These are phyloP conservation scores for Marsdenia floribunda DNA, from an alignment of 257 asterid genomes.

Conservation along the genomic window DNA sequence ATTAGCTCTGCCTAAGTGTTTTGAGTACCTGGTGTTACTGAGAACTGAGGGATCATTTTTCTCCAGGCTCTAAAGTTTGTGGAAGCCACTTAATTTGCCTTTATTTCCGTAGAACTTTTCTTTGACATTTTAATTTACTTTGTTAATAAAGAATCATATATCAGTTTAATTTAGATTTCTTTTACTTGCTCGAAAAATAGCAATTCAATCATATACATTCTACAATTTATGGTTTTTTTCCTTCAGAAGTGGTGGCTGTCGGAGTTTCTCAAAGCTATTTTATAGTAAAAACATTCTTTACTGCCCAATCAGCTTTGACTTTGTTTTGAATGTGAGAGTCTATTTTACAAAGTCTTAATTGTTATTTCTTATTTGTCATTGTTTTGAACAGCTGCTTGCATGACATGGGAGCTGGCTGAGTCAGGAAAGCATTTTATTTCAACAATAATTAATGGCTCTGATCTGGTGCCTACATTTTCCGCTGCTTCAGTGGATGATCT, in stretches of 20 bases:
- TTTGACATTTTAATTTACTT: background rate
- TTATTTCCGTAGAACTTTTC: background rate
- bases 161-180: background rate
- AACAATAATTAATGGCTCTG: slow-evolving; percentile 73
- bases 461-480: slow-evolving; percentile 84
- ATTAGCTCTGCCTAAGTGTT: background rate
- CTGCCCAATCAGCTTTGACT: background rate
- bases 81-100: background rate
- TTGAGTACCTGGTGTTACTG: background rate
- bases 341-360: background rate
- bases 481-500: slow-evolving; percentile 75
- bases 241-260: background rate
- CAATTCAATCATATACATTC: background rate
- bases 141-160: background rate
- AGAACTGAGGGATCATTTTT: background rate
- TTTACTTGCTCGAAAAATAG: background rate
- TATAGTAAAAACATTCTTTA: background rate
- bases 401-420: slow-evolving; percentile 88
- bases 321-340: background rate
- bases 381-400: slow-evolving; percentile 61
- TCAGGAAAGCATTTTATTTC: slow-evolving; percentile 77
- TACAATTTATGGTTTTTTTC: background rate
- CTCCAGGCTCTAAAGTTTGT: background rate
- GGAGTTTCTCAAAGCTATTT: background rate
- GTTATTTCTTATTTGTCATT: background rate